Conservation (phyloP, 805 yeast species). For the Pichia thaimueangensis region DNA sequence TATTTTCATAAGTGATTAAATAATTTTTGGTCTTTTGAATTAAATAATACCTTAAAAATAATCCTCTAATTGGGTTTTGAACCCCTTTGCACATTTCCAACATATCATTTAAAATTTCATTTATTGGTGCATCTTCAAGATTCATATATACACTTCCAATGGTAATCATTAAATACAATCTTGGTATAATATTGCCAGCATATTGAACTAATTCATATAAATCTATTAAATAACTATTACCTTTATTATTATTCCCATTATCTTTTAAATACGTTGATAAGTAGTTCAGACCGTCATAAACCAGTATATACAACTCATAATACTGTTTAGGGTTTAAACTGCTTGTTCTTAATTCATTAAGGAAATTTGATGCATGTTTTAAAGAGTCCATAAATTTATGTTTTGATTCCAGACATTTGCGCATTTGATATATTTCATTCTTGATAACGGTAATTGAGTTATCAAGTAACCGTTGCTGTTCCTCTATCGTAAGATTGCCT, state of each 20-base stretch:
- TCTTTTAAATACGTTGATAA: constrained; percentile 60
- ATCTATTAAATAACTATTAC: constrained; percentile 71
- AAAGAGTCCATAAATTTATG: constrained; percentile 79
- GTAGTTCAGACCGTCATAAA: constrained; percentile 73
- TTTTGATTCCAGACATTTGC: constrained; percentile 57
- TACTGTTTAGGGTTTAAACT: constrained; percentile 81
- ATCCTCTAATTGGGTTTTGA: constrained; percentile 89
- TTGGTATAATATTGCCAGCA: constrained; percentile 87
- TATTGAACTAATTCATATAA: constrained; percentile 92
- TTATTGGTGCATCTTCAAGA: constrained; percentile 67
- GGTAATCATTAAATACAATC: constrained; percentile 89
- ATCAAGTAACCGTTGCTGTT: constrained; percentile 32
- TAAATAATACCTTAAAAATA: constrained; percentile 82
- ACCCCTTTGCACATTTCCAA: constrained; percentile 97
- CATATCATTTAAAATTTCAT: constrained; percentile 90
- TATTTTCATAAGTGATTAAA: constrained; percentile 33
- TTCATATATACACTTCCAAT: constrained; percentile 88
- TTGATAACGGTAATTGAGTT: constrained; percentile 47
- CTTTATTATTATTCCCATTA: constrained; percentile 22
- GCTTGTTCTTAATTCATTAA: constrained; percentile 75
- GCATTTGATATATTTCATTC: constrained; percentile 71
- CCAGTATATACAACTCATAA: constrained; percentile 81
- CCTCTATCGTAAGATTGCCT: constrained; percentile 16
- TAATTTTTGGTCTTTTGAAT: constrained; percentile 74
- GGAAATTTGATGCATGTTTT: constrained; percentile 76